Percentiles rank a stretch among this genome's conserved stretches.
These are phyloP conservation scores for Hypoxylon rickii DNA, from an alignment of 495 filamentous ascomycete genomes.

Conservation along the genomic window DNA sequence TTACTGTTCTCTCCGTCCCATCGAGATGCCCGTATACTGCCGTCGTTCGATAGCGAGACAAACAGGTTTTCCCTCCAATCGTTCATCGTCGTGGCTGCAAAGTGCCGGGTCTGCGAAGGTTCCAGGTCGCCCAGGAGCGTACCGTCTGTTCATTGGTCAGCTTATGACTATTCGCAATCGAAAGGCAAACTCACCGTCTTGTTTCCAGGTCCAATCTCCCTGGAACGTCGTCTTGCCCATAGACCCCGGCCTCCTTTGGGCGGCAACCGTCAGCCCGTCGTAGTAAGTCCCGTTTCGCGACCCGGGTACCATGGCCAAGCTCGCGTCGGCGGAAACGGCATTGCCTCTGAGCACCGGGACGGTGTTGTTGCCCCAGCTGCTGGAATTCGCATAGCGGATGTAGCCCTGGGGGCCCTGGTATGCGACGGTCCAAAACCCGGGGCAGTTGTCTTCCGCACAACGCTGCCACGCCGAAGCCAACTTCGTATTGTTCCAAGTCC, in stretches of 20 bases:
- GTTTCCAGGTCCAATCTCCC: constrained; percentile 19
- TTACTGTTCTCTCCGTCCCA: constrained; percentile 14
- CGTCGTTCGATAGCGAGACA: constrained; percentile 10
- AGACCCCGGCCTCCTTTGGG: constrained; percentile 17
- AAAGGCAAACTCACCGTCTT: constrained; percentile 16
- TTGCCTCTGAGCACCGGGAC: constrained; percentile 3
- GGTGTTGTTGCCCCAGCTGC: constrained; percentile 16
- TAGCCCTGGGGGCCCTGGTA: constrained; percentile 21
- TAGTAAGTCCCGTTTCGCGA: constrained; percentile 6
- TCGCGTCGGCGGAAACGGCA: constrained; percentile 13
- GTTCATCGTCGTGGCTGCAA: constrained; percentile 23
- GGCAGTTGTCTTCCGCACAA: constrained; percentile 10
- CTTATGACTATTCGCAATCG: neutral
- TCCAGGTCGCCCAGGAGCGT: constrained; percentile 21
- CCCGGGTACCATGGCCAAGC: constrained; percentile 16
- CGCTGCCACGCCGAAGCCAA: constrained; percentile 23
- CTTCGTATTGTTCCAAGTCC: constrained; percentile 18
- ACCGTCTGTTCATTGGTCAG: constrained; percentile 5
- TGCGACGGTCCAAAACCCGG: constrained; percentile 10
- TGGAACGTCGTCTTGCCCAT: constrained; percentile 19
- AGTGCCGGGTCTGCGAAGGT: constrained; percentile 19
- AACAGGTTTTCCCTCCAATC: constrained; percentile 24
- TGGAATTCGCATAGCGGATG: constrained; percentile 18
- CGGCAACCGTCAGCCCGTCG: constrained; percentile 22
- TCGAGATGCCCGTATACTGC: constrained; percentile 6